These are phyloP conservation scores for Penicillium dipodomyicola DNA, from an alignment of 495 filamentous ascomycete species.

Conservation along the genomic window DNA sequence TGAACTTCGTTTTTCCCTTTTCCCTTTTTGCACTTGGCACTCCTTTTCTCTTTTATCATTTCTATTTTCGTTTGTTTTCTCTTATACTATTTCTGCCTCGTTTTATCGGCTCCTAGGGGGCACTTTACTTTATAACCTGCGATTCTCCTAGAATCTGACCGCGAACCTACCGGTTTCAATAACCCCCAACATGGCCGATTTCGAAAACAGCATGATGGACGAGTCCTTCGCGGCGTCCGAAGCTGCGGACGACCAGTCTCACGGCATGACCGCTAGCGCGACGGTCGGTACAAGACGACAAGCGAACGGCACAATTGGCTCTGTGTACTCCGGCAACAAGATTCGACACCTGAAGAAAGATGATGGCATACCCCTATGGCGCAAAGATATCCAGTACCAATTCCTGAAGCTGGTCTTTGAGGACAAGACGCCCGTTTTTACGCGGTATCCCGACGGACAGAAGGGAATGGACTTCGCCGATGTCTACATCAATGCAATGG, in stretches of 20 bases:
- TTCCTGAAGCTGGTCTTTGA: conserved; percentile 92
- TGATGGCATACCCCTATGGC: conserved; percentile 93
- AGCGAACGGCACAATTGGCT: conserved; percentile 63
- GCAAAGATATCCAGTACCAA: conserved; percentile 96
- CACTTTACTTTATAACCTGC: conserved; percentile 13
- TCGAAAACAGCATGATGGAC: conserved; percentile 43
- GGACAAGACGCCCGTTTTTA: conserved; percentile 79
- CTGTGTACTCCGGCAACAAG: conserved; percentile 83
- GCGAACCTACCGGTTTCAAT: conserved; percentile 11
- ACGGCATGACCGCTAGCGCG: conserved; percentile 52
- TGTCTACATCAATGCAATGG: conserved; percentile 98
- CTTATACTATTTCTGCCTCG: conserved; percentile 9
- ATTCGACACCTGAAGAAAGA: conserved; percentile 96
- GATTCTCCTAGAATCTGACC: conserved; percentile 14
- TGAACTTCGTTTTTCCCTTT: conserved; percentile 22
- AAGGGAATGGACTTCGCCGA: conserved; percentile 86
- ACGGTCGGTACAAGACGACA: conserved; percentile 61
- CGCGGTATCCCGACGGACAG: conserved; percentile 69
- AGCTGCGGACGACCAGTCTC: conserved; percentile 42
- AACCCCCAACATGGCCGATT: conserved; percentile 37
- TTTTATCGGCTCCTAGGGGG: conserved; percentile 23
- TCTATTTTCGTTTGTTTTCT: conserved; percentile 11
- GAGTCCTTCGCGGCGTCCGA: conserved; percentile 48
- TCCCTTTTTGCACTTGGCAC: conserved; percentile 18
- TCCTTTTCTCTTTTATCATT: conserved; percentile 16